A percentile compares a stretch with the other conserved stretches of the same genome.
These are phyloP conservation scores for Cercospora sp. DNA, from an alignment of 2,329 filamentous ascomycete species.

Conservation along the genomic window DNA sequence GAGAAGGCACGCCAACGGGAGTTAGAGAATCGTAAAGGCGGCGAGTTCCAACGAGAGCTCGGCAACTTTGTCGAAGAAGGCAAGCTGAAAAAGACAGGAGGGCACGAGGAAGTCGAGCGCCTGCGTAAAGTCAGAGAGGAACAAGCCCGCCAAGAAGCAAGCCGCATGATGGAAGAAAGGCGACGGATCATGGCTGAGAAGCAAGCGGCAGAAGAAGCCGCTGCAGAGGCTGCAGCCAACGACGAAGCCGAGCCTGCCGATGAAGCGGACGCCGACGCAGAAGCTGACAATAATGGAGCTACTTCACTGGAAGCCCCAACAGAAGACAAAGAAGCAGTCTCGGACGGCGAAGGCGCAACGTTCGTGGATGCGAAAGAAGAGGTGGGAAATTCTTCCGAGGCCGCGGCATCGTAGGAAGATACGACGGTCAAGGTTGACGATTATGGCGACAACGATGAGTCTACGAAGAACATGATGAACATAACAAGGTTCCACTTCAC, in stretches of 20 bases:
- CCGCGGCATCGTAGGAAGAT: slow-evolving; percentile 11
- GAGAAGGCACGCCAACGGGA: slow-evolving; percentile 90
- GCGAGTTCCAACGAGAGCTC: slow-evolving; percentile 83
- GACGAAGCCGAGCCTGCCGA: neutral
- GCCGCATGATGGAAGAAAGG: slow-evolving; percentile 55
- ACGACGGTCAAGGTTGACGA: slow-evolving; percentile 4
- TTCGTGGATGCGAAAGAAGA: slow-evolving; percentile 20
- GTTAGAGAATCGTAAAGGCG: slow-evolving; percentile 70
- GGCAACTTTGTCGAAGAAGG: slow-evolving; percentile 82
- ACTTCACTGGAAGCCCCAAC: neutral
- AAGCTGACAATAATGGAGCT: neutral
- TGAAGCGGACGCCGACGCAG: neutral
- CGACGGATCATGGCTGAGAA: slow-evolving; percentile 50
- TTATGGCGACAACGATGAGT: neutral
- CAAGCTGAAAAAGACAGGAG: slow-evolving; percentile 92
- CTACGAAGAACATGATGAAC: neutral
- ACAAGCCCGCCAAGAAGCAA: slow-evolving; percentile 73
- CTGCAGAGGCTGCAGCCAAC: slow-evolving; percentile 27
- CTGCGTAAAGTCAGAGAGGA: slow-evolving; percentile 84
- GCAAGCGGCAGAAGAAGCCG: slow-evolving; percentile 39
- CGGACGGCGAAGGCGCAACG: slow-evolving; percentile 13
- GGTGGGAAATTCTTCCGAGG: slow-evolving; percentile 6
- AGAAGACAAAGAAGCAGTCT: slow-evolving; percentile 12
- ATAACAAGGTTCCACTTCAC: neutral
- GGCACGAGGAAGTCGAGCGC: slow-evolving; percentile 90